Evolutionary conservation across 352 stramenopile genomes (phyloP).

Genomic region (Pythium coloratum): DNA sequence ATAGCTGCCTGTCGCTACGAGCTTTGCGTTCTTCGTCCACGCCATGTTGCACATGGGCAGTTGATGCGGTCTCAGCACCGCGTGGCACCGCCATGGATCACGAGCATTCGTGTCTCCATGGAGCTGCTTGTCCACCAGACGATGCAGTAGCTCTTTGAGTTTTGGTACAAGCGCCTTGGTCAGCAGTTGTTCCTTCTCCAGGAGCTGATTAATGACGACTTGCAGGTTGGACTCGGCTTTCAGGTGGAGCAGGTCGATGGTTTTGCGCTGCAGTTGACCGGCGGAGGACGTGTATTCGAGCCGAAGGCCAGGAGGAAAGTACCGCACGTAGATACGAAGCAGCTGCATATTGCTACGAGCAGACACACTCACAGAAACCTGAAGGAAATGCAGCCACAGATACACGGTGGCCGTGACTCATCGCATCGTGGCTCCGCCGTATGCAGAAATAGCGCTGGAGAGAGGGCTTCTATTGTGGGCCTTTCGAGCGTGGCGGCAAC

Average conservation of each 20-base stretch:
- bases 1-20: slow-evolving; percentile 73
- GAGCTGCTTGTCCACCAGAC: slow-evolving; percentile 72
- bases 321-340: slow-evolving; percentile 63
- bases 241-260: slow-evolving; percentile 65
- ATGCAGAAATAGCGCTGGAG: not conserved
- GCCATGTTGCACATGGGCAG: slow-evolving; percentile 74
- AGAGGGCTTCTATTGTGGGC: not conserved
- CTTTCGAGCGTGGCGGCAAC: too few species aligned
- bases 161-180: slow-evolving; percentile 42
- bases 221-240: slow-evolving; percentile 71
- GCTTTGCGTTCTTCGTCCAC: slow-evolving; percentile 58
- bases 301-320: slow-evolving; percentile 68
- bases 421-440: not conserved
- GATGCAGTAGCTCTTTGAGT: slow-evolving; percentile 62
- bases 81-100: slow-evolving; percentile 37
- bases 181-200: slow-evolving; percentile 62
- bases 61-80: slow-evolving; percentile 50
- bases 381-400: not conserved
- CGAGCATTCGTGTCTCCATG: slow-evolving; percentile 26
- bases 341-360: slow-evolving; percentile 48
- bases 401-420: not conserved
- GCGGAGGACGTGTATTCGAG: slow-evolving; percentile 57
- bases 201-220: slow-evolving; percentile 45
- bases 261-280: slow-evolving; percentile 49
- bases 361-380: not conserved